Evolutionary conservation across 148 eudicot genomes (phyloP).

Genomic region (Fallopia convolvulus): DNA sequence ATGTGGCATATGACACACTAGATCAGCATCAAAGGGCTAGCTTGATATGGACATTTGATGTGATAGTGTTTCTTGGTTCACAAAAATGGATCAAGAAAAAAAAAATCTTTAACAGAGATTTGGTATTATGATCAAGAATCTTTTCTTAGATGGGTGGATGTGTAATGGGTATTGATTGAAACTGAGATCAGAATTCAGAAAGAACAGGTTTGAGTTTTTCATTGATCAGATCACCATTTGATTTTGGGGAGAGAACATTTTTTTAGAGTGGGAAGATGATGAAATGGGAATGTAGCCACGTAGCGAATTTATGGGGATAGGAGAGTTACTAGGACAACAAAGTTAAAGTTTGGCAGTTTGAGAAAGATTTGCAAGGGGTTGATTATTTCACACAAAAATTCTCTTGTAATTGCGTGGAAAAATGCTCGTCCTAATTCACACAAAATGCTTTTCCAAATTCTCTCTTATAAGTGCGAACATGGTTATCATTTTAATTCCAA

Average conservation of each 20-base stretch:
- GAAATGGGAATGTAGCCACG: neutral
- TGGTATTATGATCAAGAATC: neutral
- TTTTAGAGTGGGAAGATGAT: neutral
- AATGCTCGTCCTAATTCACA: neutral
- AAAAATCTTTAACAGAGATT: neutral
- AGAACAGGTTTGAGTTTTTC: neutral
- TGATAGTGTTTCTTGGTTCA: neutral
- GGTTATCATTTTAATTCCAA: too few species aligned
- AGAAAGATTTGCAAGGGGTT: neutral
- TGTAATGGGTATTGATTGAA: neutral
- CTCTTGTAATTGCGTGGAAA: neutral
- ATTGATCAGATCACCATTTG: neutral
- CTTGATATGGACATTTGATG: neutral
- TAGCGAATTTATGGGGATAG: neutral
- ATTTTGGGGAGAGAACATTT: neutral
- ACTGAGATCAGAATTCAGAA: neutral
- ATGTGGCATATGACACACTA: conserved; percentile 9
- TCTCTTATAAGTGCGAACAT: too few species aligned
- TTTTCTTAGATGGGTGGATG: neutral
- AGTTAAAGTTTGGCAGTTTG: neutral
- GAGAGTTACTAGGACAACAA: neutral
- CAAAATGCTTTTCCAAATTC: too few species aligned
- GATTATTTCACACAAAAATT: neutral
- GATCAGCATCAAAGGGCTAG: neutral
- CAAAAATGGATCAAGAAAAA: neutral